Evolutionary conservation across 1,284 basidiomycete genomes (phyloP).

Genomic region (Irpex sp.): DNA sequence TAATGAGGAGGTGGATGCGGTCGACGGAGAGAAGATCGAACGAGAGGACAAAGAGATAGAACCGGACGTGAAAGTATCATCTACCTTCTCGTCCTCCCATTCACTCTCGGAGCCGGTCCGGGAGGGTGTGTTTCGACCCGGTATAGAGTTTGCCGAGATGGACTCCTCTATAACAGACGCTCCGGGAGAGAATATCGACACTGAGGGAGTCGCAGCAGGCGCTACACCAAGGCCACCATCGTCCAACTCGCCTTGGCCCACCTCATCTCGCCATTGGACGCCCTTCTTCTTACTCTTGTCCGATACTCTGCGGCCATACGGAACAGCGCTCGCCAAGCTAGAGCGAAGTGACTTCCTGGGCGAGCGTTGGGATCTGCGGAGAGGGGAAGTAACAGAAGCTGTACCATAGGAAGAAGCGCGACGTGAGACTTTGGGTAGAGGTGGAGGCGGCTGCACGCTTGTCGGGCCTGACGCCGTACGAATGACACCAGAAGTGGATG

Average conservation of each 20-base stretch:
- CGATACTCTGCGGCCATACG: constrained; percentile 54
- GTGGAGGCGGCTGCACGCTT: constrained; percentile 29
- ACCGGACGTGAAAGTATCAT: constrained; percentile 59
- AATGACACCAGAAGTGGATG: background rate
- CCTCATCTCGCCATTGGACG: constrained; percentile 88
- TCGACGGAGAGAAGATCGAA: background rate
- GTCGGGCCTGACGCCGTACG: constrained; percentile 38
- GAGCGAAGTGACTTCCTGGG: constrained; percentile 69
- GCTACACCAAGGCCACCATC: constrained; percentile 44
- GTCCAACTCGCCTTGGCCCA: constrained; percentile 76
- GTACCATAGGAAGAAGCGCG: constrained; percentile 48
- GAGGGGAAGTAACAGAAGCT: constrained; percentile 27
- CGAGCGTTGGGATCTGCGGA: constrained; percentile 35
- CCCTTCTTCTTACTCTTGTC: constrained; percentile 67
- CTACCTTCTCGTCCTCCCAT: constrained; percentile 83
- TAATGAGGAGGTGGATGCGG: background rate
- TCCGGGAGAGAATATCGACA: constrained; percentile 29
- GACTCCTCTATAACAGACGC: constrained; percentile 14
- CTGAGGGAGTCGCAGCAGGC: constrained; percentile 4
- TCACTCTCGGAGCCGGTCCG: constrained; percentile 68
- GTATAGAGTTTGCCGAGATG: constrained; percentile 13
- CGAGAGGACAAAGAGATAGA: constrained; percentile 27
- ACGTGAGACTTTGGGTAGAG: constrained; percentile 30
- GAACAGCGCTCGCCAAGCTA: constrained; percentile 42
- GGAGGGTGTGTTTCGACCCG: constrained; percentile 33